Evolutionary conservation across 805 yeast genomes (phyloP), one percentile per base, ranked within the genome.

Genomic region (Henningerozyma blattae): DNA sequence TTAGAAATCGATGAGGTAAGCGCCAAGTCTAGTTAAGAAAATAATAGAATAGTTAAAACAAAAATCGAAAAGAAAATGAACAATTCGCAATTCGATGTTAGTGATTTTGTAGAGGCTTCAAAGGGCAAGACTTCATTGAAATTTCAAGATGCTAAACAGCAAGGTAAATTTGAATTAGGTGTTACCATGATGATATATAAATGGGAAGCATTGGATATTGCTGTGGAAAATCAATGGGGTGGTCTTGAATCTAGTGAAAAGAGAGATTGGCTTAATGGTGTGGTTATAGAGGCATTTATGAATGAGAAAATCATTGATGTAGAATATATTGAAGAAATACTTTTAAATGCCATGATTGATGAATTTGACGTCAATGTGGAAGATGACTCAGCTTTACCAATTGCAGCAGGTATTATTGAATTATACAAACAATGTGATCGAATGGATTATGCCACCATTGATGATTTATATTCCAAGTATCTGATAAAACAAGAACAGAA

Each of bases 141-240:
- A 24, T 75, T 75, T 40, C 42, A 47, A 5, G 74, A 80, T 42
- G 78, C 70, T 35, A 72, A 70, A 45, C 82, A 75, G 44, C 94
- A 82, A 56, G 85, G 82, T 14, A 75, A 81, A 42, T 86, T 91
- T 50, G 97, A 89, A 58, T 68, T 91, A 12, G 98, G 96, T 9
- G 87, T 84, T 1, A 78, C 95, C 20, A 81, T 87, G 94, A 76
- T 82, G 24, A 59, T 91, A n/a, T 75, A 87, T 55, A 68, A 70
- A 38, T 91, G 98, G 98, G 91, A 86, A 39, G 86, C 81, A 17
- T 62, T 91, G 33, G 68, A 72, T 31, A 79, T 82, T 1, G 98
- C 98, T 0, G 97, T 91, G 8, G 93, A 75, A 5, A 85, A 83
- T 54, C 64, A 68, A 20, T 91, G 98, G 97, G 99, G 98, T 39